Conservation (phyloP, 2,329 filamentous ascomycete genomes). For the Colletotrichum echinochloae region DNA sequence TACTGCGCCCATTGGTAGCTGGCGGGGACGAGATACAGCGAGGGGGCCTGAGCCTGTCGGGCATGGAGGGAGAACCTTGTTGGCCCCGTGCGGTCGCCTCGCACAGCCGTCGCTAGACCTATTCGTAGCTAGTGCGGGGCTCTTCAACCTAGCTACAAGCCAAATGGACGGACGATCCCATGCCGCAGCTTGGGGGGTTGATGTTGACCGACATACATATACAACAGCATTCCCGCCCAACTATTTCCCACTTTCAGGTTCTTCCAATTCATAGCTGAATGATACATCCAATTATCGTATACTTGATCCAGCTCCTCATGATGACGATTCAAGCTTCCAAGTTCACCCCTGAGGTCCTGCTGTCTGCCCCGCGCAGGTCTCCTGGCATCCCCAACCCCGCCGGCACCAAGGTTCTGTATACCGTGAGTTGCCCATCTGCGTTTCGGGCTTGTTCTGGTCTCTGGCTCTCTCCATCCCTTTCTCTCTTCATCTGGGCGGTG, state of each 20-base stretch:
- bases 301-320: constrained; percentile 26
- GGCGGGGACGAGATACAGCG: constrained; percentile 16
- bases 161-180: constrained; percentile 10
- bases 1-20: constrained; percentile 9
- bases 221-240: constrained; percentile 2
- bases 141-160: constrained; percentile 36
- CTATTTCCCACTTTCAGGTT: neutral
- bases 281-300: neutral
- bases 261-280: neutral
- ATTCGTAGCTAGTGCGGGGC: constrained; percentile 40
- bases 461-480: neutral
- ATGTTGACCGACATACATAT: constrained; percentile 25
- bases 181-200: constrained; percentile 3
- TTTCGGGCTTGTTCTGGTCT: neutral
- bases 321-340: constrained; percentile 80
- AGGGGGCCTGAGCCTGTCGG: constrained; percentile 26
- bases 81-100: constrained; percentile 18
- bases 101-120: constrained; percentile 31
- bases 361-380: constrained; percentile 80
- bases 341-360: constrained; percentile 81
- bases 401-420: constrained; percentile 73
- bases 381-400: constrained; percentile 76
- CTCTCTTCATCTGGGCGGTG: neutral
- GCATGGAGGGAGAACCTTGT: constrained; percentile 33
- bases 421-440: constrained; percentile 54